These are phyloP conservation scores for Alternaria viburni DNA, from an alignment of 2,329 filamentous ascomycete species.

Conservation along the genomic window DNA sequence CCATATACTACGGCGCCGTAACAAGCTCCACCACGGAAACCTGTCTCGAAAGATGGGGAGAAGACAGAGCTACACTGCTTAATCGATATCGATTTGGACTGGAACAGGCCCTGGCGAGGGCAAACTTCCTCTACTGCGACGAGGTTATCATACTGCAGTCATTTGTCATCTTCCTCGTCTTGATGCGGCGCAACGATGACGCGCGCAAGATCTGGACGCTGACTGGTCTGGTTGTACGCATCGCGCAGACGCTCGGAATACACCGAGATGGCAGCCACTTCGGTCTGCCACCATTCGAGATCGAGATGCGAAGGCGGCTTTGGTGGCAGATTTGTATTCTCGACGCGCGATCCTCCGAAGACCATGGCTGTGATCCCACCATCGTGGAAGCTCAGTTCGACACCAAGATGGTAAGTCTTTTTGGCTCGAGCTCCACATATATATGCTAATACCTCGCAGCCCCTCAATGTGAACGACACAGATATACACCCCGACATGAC, in stretches of 20 bases:
- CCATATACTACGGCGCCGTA: constrained; percentile 66
- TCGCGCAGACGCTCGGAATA: constrained; percentile 65
- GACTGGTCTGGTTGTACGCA: constrained; percentile 64
- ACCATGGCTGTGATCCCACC: constrained; percentile 67
- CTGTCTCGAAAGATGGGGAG: constrained; percentile 56
- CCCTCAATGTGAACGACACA: constrained; percentile 63
- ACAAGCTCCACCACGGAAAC: constrained; percentile 59
- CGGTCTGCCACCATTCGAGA: constrained; percentile 63
- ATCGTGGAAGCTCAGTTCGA: constrained; percentile 66
- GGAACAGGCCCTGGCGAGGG: constrained; percentile 68
- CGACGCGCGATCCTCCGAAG: constrained; percentile 66
- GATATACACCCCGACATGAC: constrained; percentile 59
- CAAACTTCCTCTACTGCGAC: constrained; percentile 67
- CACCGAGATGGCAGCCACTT: constrained; percentile 66
- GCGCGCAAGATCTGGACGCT: constrained; percentile 64
- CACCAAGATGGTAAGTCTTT: constrained; percentile 56
- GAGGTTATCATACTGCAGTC: constrained; percentile 68
- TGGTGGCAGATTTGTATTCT: constrained; percentile 68
- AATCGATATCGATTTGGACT: constrained; percentile 66
- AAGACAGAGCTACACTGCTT: constrained; percentile 58
- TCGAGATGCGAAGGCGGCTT: constrained; percentile 64
- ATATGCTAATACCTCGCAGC: constrained; percentile 36
- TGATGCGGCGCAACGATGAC: constrained; percentile 59
- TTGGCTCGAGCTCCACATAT: too few species aligned
- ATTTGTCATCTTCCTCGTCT: constrained; percentile 66